A percentile compares a stretch with the other conserved stretches of the same genome.
phyloP scores from a whole-genome alignment of 345 rosid species.

The Pistacia atlantica region DNA sequence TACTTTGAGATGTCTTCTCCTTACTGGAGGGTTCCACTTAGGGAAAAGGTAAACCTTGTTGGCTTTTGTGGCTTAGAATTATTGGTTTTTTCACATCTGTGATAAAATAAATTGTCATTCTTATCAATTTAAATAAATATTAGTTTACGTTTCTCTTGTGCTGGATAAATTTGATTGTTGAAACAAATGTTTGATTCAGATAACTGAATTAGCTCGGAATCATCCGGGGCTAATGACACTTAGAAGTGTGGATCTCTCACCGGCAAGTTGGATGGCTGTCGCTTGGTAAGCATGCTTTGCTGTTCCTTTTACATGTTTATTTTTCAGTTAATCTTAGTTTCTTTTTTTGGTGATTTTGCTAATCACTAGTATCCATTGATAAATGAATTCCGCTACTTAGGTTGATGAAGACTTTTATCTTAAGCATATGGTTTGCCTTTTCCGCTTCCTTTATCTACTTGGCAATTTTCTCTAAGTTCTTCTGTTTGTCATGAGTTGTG shows the following conservation, averaged over 20 bases:
- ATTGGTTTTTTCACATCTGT: neutral
- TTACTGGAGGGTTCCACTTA: conserved; percentile 61
- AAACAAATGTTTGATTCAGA: conserved; percentile 32
- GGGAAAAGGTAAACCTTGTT: conserved; percentile 46
- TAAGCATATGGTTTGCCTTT: neutral
- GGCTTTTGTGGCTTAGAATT: neutral
- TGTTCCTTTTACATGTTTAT: neutral
- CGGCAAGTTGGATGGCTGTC: conserved; percentile 95
- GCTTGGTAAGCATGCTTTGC: conserved; percentile 57
- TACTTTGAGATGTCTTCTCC: conserved; percentile 68
- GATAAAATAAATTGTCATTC: neutral
- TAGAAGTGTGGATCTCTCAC: conserved; percentile 73
- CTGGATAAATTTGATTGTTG: neutral
- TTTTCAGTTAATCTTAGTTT: no score
- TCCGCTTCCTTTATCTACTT: neutral
- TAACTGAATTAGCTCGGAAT: conserved; percentile 46
- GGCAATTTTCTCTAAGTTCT: neutral
- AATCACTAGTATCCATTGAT: neutral
- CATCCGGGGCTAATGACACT: conserved; percentile 51
- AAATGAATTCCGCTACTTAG: neutral
- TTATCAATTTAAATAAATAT: neutral
- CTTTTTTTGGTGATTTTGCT: neutral
- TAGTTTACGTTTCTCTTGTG: neutral
- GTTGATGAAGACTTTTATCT: neutral
- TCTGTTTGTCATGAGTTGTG: neutral